Conservation (phyloP, 2,329 filamentous ascomycete species). For the Piedraia hortae region DNA sequence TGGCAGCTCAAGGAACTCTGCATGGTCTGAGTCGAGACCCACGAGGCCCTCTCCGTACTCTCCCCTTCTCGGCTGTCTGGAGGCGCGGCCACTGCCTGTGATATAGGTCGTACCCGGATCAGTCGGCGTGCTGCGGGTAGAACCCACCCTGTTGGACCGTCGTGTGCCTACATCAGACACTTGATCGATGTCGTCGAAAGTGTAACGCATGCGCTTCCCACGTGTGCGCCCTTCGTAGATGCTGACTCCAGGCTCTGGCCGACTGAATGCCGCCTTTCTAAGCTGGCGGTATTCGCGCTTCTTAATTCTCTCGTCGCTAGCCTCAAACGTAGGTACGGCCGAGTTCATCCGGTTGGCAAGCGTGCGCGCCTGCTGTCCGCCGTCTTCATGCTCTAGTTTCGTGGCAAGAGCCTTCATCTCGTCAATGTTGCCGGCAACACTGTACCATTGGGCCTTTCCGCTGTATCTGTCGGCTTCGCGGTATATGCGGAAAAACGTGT, state of each 20-base stretch:
- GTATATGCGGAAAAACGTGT: constrained; percentile 83
- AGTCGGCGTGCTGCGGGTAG: constrained; percentile 37
- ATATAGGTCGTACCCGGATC: constrained; percentile 34
- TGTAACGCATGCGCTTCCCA: constrained; percentile 90
- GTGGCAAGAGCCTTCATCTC: constrained; percentile 50
- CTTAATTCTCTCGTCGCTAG: constrained; percentile 53
- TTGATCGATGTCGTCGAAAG: constrained; percentile 70
- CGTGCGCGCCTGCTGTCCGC: constrained; percentile 51
- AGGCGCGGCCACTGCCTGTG: constrained; percentile 70
- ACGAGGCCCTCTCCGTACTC: constrained; percentile 35
- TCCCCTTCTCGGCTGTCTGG: constrained; percentile 36
- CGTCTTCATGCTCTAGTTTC: constrained; percentile 50
- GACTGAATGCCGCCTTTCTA: constrained; percentile 63
- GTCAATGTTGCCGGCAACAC: constrained; percentile 68
- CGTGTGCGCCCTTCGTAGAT: constrained; percentile 88
- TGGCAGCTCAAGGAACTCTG: constrained; percentile 13
- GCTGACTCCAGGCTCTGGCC: constrained; percentile 70
- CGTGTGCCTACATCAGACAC: constrained; percentile 37
- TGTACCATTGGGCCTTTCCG: constrained; percentile 58
- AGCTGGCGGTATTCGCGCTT: constrained; percentile 72
- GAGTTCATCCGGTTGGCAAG: constrained; percentile 50
- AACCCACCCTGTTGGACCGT: constrained; percentile 31
- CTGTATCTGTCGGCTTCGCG: constrained; percentile 67
- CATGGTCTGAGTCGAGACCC: constrained; percentile 14
- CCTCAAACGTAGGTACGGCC: constrained; percentile 73